Conservation (phyloP, 2,329 filamentous ascomycete genomes). For the Fusarium solani-melongenae region DNA sequence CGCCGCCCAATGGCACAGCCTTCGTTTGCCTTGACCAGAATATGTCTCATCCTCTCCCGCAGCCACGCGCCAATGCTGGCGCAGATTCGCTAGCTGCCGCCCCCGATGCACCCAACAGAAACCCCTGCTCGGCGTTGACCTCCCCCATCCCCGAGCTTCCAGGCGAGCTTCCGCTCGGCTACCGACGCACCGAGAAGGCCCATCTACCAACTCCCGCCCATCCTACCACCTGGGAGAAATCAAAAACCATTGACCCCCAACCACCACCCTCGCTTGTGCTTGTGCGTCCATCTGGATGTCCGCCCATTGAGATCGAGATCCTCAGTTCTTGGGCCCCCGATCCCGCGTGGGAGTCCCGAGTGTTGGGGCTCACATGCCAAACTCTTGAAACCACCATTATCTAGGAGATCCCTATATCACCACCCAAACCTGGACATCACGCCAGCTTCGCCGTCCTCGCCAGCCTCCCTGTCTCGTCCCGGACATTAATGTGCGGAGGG, state of each 20-base stretch:
- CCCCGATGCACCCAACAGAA: conserved; percentile 18
- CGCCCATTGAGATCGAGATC: conserved; percentile 20
- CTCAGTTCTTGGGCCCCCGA: not conserved
- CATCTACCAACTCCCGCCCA: conserved; percentile 25
- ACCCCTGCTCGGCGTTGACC: conserved; percentile 36
- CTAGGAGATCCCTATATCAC: not conserved
- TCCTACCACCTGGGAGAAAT: conserved; percentile 34
- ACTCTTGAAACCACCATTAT: not conserved
- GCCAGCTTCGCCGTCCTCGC: conserved; percentile 5
- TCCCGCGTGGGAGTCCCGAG: not conserved
- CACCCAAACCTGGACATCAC: conserved; percentile 6
- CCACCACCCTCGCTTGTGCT: conserved; percentile 23
- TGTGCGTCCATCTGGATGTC: conserved; percentile 21
- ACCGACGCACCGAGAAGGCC: conserved; percentile 37
- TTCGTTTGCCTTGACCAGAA: conserved; percentile 31
- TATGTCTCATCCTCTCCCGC: conserved; percentile 37
- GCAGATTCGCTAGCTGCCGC: conserved; percentile 9
- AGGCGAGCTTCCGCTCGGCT: conserved; percentile 41
- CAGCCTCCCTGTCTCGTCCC: not conserved
- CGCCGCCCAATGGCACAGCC: conserved; percentile 22
- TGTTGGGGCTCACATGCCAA: not conserved
- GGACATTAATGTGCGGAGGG: conserved; percentile 26
- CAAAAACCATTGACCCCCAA: conserved; percentile 42
- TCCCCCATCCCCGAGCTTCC: conserved; percentile 35
- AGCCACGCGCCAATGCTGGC: conserved; percentile 20